A percentile compares a stretch with the other conserved stretches of the same genome.
Evolutionary conservation across 2,329 filamentous ascomycete species (phyloP).

Genomic region (Penicillium verrucosum): DNA sequence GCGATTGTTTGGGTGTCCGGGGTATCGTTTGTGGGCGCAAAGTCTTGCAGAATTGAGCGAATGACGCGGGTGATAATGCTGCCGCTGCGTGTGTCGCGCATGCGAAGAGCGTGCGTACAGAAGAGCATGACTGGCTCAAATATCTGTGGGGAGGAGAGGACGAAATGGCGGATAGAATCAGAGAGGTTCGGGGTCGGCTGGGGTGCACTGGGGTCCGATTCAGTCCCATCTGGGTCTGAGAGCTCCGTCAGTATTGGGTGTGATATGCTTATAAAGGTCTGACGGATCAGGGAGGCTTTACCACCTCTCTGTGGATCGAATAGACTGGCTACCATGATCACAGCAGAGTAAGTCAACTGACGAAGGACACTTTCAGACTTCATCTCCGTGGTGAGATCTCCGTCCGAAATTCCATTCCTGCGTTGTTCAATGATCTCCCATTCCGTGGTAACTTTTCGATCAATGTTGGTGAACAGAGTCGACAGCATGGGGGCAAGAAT

Average conservation of each 20-base stretch:
- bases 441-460: constrained; percentile 79
- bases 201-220: constrained; percentile 33
- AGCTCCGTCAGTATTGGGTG: constrained; percentile 2
- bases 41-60: constrained; percentile 78
- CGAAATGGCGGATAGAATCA: constrained; percentile 68
- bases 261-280: not conserved
- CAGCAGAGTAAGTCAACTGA: constrained; percentile 86
- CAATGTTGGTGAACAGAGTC: constrained; percentile 79
- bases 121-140: constrained; percentile 89
- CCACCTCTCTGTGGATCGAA: constrained; percentile 68
- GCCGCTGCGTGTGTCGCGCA: constrained; percentile 86
- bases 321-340: constrained; percentile 86
- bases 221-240: constrained; percentile 37
- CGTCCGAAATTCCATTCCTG: constrained; percentile 62
- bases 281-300: constrained; percentile 39
- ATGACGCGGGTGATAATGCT: constrained; percentile 83
- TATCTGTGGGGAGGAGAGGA: constrained; percentile 71
- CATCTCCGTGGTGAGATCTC: constrained; percentile 92
- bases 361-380: constrained; percentile 93
- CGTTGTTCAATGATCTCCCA: constrained; percentile 71
- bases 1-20: constrained; percentile 52
- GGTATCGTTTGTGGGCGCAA: constrained; percentile 50
- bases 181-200: constrained; percentile 50
- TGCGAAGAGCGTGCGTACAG: constrained; percentile 82
- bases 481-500: constrained; percentile 81